Percentiles rank a stretch among this genome's conserved stretches.
These are phyloP conservation scores for Wallacemonas rigidus DNA, from an alignment of 208 protist species.

Conservation along the genomic window DNA sequence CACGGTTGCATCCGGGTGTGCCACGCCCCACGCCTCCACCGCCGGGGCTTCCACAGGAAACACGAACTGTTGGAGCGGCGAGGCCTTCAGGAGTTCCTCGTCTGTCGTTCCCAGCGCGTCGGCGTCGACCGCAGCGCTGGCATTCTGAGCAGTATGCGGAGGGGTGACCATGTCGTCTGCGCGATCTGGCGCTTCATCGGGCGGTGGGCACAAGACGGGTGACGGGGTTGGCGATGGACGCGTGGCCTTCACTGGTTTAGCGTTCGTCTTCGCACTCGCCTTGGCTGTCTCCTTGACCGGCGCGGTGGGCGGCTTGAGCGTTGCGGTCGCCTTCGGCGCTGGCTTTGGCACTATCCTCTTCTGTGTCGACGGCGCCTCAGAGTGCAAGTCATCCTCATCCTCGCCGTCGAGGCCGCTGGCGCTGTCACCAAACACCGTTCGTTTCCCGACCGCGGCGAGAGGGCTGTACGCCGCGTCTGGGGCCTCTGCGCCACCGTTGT, in stretches of 20 bases:
- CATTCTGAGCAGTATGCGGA: too few relatives aligned
- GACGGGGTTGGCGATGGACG: not conserved
- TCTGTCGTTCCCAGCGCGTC: not conserved
- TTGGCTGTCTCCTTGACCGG: not conserved
- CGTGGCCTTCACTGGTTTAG: not conserved
- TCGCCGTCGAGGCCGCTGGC: not conserved
- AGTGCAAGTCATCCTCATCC: not conserved
- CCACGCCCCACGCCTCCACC: constrained; percentile 57
- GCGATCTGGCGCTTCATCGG: too few relatives aligned
- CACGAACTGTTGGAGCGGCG: constrained; percentile 13
- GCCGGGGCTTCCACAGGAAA: constrained; percentile 21
- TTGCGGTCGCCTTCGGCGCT: not conserved
- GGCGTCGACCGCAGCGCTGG: not conserved
- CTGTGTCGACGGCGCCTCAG: not conserved
- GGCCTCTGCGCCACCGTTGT: not conserved
- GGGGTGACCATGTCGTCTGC: too few relatives aligned
- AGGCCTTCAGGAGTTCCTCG: constrained; percentile 9
- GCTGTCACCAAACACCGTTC: not conserved
- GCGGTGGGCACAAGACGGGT: too few relatives aligned
- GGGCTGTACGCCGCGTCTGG: constrained; percentile 12
- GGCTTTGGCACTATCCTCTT: not conserved
- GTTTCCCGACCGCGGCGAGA: not conserved
- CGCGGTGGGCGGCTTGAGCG: not conserved
- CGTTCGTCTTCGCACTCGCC: not conserved
- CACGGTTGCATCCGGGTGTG: constrained; percentile 32